phyloP scores from a whole-genome alignment of 78 protist genomes.

The Ministeria vibrans region DNA sequence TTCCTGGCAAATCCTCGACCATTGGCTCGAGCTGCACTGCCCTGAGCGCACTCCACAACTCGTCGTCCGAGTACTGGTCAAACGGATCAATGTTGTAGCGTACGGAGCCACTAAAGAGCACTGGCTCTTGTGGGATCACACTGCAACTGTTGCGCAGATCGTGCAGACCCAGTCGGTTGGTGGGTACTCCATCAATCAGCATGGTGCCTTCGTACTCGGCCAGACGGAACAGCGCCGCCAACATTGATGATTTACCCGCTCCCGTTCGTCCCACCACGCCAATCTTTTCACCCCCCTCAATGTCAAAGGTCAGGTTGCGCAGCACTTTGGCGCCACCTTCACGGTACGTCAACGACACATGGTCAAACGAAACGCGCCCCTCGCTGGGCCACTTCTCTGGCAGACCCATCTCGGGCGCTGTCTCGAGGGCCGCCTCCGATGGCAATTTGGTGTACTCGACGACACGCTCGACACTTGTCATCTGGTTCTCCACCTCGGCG shows the following conservation, averaged over 20 bases:
- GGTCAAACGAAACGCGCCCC: constrained; percentile 48
- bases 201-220: constrained; percentile 57
- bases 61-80: constrained; percentile 19
- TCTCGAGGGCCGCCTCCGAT: constrained; percentile 30
- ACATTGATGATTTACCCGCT: constrained; percentile 72
- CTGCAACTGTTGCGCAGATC: constrained; percentile 38
- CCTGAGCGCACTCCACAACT: constrained; percentile 42
- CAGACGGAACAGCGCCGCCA: constrained; percentile 64
- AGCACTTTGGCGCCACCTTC: constrained; percentile 46
- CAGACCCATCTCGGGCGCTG: constrained; percentile 22
- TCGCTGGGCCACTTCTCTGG: constrained; percentile 58
- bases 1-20: neutral
- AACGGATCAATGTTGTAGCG: constrained; percentile 70
- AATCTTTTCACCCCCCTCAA: constrained; percentile 53
- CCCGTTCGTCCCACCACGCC: constrained; percentile 94
- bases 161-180: neutral
- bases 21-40: constrained; percentile 8
- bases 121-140: constrained; percentile 74
- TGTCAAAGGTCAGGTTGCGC: constrained; percentile 7
- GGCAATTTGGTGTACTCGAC: neutral
- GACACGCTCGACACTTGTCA: constrained; percentile 31
- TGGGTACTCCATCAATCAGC: constrained; percentile 60
- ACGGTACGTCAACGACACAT: constrained; percentile 65
- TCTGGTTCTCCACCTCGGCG: constrained; percentile 28
- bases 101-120: constrained; percentile 59